Evolutionary conservation across 441 rosid genomes (phyloP).

Genomic region (Kokia cookei): DNA sequence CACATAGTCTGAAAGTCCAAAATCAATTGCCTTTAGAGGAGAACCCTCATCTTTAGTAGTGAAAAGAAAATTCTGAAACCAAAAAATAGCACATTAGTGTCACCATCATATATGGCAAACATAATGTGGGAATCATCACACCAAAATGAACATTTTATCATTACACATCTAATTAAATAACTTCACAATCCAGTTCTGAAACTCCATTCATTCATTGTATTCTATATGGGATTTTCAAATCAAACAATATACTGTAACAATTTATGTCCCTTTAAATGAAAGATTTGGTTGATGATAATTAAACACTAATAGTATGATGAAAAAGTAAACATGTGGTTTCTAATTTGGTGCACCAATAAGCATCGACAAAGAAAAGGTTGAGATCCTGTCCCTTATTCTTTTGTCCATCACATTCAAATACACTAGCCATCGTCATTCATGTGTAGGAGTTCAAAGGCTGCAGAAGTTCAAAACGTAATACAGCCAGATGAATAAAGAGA

Average conservation of each 20-base stretch:
- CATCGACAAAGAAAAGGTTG: background rate
- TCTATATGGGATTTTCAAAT: background rate
- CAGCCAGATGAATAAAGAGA: background rate
- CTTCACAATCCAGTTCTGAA: background rate
- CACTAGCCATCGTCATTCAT: too few relatives aligned
- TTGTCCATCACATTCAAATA: too few relatives aligned
- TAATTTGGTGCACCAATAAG: background rate
- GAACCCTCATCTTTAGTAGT: slow-evolving; percentile 57
- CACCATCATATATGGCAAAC: background rate
- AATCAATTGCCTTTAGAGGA: slow-evolving; percentile 82
- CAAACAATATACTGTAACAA: background rate
- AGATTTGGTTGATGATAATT: background rate
- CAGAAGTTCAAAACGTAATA: background rate
- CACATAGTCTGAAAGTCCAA: slow-evolving; percentile 90
- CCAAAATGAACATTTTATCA: background rate
- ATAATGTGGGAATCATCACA: background rate
- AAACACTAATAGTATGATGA: background rate
- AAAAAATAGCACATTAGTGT: background rate
- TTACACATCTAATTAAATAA: background rate
- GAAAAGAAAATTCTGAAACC: slow-evolving; percentile 72
- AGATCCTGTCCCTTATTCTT: too few relatives aligned
- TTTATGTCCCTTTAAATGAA: too few relatives aligned
- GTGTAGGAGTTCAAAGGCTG: too few relatives aligned
- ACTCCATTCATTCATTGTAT: background rate
- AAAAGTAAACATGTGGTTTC: background rate